Conservation (phyloP, 2,329 filamentous ascomycete genomes). For the Westerdykella aurantiaca region DNA sequence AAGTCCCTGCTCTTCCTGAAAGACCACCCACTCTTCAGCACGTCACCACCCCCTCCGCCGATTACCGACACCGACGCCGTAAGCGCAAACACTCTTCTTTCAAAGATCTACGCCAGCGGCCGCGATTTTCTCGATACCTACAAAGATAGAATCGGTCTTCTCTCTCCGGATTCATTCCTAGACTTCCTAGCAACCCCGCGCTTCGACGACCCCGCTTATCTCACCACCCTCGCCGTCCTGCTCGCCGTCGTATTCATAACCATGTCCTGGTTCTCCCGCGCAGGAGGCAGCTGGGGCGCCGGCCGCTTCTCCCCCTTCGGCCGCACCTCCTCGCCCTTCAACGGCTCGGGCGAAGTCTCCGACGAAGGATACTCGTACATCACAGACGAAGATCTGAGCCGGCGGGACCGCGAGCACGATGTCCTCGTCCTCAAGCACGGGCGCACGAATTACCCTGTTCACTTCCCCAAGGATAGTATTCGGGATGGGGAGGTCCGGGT, state of each 20-base stretch:
- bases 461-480: conserved; percentile 71
- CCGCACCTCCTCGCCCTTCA: conserved; percentile 35
- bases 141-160: background rate
- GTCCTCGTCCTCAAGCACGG: conserved; percentile 65
- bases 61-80: conserved; percentile 8
- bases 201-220: conserved; percentile 30
- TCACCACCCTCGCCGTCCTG: conserved; percentile 28
- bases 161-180: conserved; percentile 1
- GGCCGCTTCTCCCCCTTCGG: conserved; percentile 48
- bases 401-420: conserved; percentile 55
- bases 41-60: conserved; percentile 9
- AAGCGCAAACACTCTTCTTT: conserved; percentile 15
- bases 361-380: conserved; percentile 79
- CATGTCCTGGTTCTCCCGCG: conserved; percentile 46
- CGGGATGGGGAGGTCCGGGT: conserved; percentile 66
- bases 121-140: conserved; percentile 12
- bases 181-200: conserved; percentile 25
- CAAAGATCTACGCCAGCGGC: conserved; percentile 8
- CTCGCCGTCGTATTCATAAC: conserved; percentile 39
- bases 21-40: conserved; percentile 25
- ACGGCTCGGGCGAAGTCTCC: conserved; percentile 52
- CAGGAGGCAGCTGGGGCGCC: conserved; percentile 35
- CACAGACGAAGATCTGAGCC: conserved; percentile 63
- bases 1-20: conserved; percentile 32
- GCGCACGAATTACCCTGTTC: conserved; percentile 59